phyloP scores from a whole-genome alignment of 1,284 basidiomycete genomes.

The Cryptococcus floricola region DNA sequence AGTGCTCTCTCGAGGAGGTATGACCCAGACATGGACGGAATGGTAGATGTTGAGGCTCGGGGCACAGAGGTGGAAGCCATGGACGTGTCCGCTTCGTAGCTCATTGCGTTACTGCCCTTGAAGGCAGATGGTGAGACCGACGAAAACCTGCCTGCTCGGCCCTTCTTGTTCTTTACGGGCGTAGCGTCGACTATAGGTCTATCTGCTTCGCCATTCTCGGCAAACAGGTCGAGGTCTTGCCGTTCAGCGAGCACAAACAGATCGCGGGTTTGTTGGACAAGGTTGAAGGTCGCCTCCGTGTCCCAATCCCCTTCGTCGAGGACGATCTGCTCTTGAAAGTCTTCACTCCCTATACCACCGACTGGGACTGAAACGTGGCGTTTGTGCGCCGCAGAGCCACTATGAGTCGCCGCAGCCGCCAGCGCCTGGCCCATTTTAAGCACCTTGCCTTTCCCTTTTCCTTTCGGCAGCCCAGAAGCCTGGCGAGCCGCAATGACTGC shows the following conservation, averaged over 20 bases:
- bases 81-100: background rate
- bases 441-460: constrained; percentile 19
- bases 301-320: constrained; percentile 32
- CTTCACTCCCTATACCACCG: constrained; percentile 20
- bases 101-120: background rate
- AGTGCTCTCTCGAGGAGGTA: constrained; percentile 23
- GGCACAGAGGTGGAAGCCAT: constrained; percentile 14
- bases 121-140: constrained; percentile 18
- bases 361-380: too few species aligned
- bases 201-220: constrained; percentile 6
- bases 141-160: constrained; percentile 26
- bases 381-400: background rate
- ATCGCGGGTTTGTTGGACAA: constrained; percentile 41
- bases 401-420: constrained; percentile 11
- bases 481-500: constrained; percentile 25
- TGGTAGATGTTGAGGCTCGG: background rate
- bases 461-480: constrained; percentile 6
- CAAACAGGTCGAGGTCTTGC: constrained; percentile 34
- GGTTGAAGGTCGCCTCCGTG: constrained; percentile 28
- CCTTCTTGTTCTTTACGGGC: constrained; percentile 17
- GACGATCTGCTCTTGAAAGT: constrained; percentile 20
- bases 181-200: constrained; percentile 6
- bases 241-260: constrained; percentile 32
- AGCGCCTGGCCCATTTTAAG: constrained; percentile 26
- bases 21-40: constrained; percentile 6